Percentiles rank a stretch among this genome's conserved stretches.
These are phyloP conservation scores for Teratosphaeria destructans DNA, from an alignment of 2,329 filamentous ascomycete species.

Conservation along the genomic window DNA sequence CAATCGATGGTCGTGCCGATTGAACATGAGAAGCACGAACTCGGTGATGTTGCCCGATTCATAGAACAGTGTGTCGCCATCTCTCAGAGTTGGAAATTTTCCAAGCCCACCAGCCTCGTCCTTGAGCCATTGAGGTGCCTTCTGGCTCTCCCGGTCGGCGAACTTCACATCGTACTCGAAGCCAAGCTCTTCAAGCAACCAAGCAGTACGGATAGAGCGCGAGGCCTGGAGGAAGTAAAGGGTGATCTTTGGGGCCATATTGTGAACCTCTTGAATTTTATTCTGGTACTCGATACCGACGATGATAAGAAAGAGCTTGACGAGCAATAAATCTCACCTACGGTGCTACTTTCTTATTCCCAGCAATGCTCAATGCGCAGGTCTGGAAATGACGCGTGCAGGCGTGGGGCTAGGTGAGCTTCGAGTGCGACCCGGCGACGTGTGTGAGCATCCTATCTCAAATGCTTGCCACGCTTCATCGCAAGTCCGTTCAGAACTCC, in stretches of 20 bases:
- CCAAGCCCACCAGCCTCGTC: slow-evolving; percentile 32
- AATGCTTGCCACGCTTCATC: neutral
- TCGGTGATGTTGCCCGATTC: slow-evolving; percentile 40
- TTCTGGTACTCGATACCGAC: neutral
- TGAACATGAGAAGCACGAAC: slow-evolving; percentile 20
- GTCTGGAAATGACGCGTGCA: neutral
- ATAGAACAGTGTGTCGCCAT: slow-evolving; percentile 30
- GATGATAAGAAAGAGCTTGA: neutral
- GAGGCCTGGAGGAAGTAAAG: slow-evolving; percentile 41
- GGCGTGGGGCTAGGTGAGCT: neutral
- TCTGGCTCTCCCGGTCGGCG: slow-evolving; percentile 26
- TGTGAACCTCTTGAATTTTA: neutral
- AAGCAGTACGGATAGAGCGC: slow-evolving; percentile 34
- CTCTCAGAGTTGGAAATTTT: slow-evolving; percentile 36
- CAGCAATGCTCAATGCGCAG: neutral
- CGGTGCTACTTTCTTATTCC: neutral
- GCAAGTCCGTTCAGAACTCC: neutral
- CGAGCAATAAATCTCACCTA: neutral
- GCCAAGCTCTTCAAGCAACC: slow-evolving; percentile 36
- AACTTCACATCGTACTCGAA: slow-evolving; percentile 34
- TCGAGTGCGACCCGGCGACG: neutral
- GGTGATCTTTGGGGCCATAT: slow-evolving; percentile 24
- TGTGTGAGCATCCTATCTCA: neutral
- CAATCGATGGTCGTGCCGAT: neutral
- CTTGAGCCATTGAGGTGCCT: slow-evolving; percentile 34